Evolutionary conservation across 1,139 yeast species (phyloP).

Genomic region (Nakaseomyces nivariensis): DNA sequence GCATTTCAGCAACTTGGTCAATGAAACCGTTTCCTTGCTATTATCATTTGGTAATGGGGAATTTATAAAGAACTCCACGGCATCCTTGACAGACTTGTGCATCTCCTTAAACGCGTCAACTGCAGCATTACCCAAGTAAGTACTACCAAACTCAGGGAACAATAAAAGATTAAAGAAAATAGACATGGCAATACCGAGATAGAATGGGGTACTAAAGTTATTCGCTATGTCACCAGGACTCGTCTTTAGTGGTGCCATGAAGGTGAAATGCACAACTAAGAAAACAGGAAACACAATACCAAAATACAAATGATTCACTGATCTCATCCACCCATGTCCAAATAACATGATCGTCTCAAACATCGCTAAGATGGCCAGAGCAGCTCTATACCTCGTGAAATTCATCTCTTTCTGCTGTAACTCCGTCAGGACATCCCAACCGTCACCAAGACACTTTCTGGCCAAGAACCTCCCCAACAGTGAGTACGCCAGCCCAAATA

Average conservation of each 20-base stretch:
- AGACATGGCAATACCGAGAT: slow-evolving; percentile 37
- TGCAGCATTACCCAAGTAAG: slow-evolving; percentile 37
- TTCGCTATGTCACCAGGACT: slow-evolving; percentile 29
- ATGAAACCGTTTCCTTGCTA: slow-evolving; percentile 17
- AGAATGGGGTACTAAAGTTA: slow-evolving; percentile 35
- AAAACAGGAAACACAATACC: slow-evolving; percentile 38
- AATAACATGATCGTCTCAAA: slow-evolving; percentile 39
- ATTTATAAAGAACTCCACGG: slow-evolving; percentile 34
- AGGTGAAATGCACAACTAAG: slow-evolving; percentile 40
- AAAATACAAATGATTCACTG: slow-evolving; percentile 38
- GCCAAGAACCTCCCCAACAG: slow-evolving; percentile 36
- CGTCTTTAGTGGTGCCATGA: slow-evolving; percentile 29
- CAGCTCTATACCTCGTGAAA: slow-evolving; percentile 30
- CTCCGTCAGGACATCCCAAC: slow-evolving; percentile 23
- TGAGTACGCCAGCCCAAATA: slow-evolving; percentile 36
- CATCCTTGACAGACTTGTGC: slow-evolving; percentile 32
- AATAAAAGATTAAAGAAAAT: slow-evolving; percentile 34
- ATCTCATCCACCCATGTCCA: slow-evolving; percentile 40
- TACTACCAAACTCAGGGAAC: slow-evolving; percentile 44
- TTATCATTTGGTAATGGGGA: slow-evolving; percentile 15
- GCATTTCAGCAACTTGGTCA: slow-evolving; percentile 25
- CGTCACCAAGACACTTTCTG: slow-evolving; percentile 29
- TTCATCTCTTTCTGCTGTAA: slow-evolving; percentile 21
- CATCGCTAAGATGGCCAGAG: slow-evolving; percentile 36
- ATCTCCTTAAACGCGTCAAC: slow-evolving; percentile 34